Evolutionary conservation across 768 basidiomycete species (phyloP).

Genomic region (Lactifluus echinatus): DNA sequence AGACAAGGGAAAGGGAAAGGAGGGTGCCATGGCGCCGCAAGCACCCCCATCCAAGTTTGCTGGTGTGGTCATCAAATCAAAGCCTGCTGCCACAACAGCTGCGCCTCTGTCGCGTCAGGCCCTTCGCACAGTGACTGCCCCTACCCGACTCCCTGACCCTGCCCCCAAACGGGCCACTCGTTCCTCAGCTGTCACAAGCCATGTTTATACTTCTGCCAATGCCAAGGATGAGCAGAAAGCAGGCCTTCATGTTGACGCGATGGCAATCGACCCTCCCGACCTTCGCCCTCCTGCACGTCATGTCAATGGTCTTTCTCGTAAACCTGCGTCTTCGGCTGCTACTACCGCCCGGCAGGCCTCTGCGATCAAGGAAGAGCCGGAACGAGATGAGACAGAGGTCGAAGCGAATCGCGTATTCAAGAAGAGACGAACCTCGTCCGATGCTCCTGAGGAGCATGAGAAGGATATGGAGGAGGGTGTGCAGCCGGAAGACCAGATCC

Average conservation of each 20-base stretch:
- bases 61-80: conserved; percentile 50
- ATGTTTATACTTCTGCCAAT: conserved; percentile 25
- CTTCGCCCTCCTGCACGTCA: conserved; percentile 25
- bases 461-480: conserved; percentile 30
- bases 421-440: conserved; percentile 69
- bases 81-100: conserved; percentile 36
- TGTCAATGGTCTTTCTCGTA: conserved; percentile 20
- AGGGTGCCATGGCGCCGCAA: conserved; percentile 25
- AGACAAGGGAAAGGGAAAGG: conserved; percentile 51
- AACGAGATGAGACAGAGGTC: conserved; percentile 38
- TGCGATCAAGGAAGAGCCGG: background rate
- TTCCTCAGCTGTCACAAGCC: conserved; percentile 25
- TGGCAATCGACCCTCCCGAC: conserved; percentile 32
- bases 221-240: conserved; percentile 25
- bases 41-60: conserved; percentile 44
- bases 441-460: conserved; percentile 38
- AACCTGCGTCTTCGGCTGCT: background rate
- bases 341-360: background rate
- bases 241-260: conserved; percentile 40
- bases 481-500: conserved; percentile 37
- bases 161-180: conserved; percentile 23
- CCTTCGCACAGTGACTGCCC: conserved; percentile 38
- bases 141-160: background rate
- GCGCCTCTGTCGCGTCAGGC: conserved; percentile 37
- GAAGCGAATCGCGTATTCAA: conserved; percentile 57